phyloP scores from a whole-genome alignment of 257 asterid species.

The Avicennia marina region DNA sequence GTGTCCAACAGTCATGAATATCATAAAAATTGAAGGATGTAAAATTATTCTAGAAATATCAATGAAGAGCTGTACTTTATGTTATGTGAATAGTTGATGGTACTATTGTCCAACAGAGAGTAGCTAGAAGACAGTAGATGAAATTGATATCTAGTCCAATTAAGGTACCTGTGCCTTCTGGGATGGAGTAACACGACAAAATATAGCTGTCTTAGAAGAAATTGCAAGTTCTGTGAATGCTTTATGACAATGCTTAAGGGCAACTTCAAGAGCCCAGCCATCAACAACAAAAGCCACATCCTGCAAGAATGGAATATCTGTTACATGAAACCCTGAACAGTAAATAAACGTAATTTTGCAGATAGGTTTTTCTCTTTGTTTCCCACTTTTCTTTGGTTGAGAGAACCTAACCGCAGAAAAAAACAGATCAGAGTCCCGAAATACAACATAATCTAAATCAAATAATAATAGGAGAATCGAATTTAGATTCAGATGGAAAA shows the following conservation, averaged over 20 bases:
- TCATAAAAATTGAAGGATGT: too few relatives aligned
- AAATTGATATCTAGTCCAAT: too few relatives aligned
- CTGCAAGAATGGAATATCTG: slow-evolving; percentile 37
- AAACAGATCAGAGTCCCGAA: too few relatives aligned
- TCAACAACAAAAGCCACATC: slow-evolving; percentile 96
- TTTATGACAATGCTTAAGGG: slow-evolving; percentile 78
- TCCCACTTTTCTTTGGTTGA: not conserved
- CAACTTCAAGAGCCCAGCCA: slow-evolving; percentile 99
- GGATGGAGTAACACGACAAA: slow-evolving; percentile 99
- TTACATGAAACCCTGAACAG: slow-evolving; percentile 15
- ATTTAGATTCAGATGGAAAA: not conserved
- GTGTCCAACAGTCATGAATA: too few relatives aligned
- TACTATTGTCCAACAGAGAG: too few relatives aligned
- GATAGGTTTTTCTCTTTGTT: not conserved
- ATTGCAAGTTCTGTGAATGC: slow-evolving; percentile 88
- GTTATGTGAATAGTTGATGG: too few relatives aligned
- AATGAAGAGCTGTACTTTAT: too few relatives aligned
- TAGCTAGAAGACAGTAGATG: too few relatives aligned
- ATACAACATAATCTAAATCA: too few relatives aligned
- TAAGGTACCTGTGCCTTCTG: slow-evolving; percentile 94
- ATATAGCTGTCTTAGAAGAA: slow-evolving; percentile 87
- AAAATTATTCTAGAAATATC: too few relatives aligned
- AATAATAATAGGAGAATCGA: not conserved
- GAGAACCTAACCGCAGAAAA: not conserved
- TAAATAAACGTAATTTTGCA: slow-evolving; percentile 9